Percentiles rank a stretch among this genome's conserved stretches.
These are phyloP conservation scores for Ophiocordyceps camponoti-rufipedis DNA, from an alignment of 2,329 filamentous ascomycete species.

Conservation along the genomic window DNA sequence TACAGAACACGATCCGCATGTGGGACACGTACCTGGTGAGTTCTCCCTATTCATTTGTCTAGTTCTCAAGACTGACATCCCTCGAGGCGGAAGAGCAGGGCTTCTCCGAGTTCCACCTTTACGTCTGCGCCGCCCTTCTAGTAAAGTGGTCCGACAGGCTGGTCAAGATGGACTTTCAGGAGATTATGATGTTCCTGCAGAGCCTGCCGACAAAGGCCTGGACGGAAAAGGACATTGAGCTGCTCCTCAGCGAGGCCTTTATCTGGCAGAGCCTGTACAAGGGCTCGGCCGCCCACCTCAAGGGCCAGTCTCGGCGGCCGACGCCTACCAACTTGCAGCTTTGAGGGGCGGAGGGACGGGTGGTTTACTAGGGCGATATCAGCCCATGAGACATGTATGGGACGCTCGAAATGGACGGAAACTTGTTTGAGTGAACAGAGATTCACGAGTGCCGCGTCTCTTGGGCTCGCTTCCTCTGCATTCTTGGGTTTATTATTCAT, in stretches of 20 bases:
- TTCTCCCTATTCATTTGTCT: slow-evolving; percentile 1
- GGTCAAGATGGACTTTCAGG: slow-evolving; percentile 93
- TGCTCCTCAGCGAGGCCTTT: slow-evolving; percentile 87
- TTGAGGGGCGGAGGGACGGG: slow-evolving; percentile 5
- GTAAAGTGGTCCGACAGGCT: slow-evolving; percentile 97
- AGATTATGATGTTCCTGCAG: slow-evolving; percentile 99
- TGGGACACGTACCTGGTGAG: slow-evolving; percentile 97
- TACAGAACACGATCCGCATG: slow-evolving; percentile 94
- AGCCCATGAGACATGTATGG: too few species aligned
- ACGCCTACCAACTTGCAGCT: slow-evolving; percentile 18
- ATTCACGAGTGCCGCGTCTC: not conserved
- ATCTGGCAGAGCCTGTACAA: slow-evolving; percentile 98
- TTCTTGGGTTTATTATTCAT: not conserved
- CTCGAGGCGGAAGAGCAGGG: slow-evolving; percentile 90
- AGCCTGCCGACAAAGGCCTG: slow-evolving; percentile 80
- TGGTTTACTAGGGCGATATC: not conserved
- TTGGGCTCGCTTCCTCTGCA: not conserved
- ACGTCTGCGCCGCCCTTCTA: slow-evolving; percentile 92
- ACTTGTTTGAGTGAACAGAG: not conserved
- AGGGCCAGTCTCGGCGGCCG: slow-evolving; percentile 25
- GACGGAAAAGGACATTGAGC: slow-evolving; percentile 96
- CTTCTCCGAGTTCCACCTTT: slow-evolving; percentile 95
- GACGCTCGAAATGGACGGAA: too few species aligned
- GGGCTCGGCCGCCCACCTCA: slow-evolving; percentile 78
- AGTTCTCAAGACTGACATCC: not conserved